Evolutionary conservation across 2,329 filamentous ascomycete species (phyloP).

Genomic region (Cytospora piceae): DNA sequence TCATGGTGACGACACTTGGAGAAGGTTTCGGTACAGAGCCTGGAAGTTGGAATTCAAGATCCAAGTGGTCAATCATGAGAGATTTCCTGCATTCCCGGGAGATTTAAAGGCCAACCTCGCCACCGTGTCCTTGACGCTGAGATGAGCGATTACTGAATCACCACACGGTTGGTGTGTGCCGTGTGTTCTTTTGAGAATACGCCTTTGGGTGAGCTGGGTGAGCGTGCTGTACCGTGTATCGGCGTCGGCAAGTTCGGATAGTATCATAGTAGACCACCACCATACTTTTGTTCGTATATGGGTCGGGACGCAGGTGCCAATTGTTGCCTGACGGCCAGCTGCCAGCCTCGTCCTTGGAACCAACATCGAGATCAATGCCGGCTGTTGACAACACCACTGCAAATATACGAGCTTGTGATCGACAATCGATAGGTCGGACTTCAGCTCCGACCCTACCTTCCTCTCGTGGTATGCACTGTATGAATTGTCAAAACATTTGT

Average conservation of each 20-base stretch:
- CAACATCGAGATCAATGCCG: background rate
- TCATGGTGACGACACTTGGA: conserved; percentile 25
- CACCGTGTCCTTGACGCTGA: conserved; percentile 1
- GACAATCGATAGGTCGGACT: conserved; percentile 1
- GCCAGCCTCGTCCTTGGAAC: background rate
- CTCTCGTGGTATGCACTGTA: conserved; percentile 1
- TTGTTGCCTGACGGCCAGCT: background rate
- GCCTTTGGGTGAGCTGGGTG: background rate
- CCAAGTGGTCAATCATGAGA: conserved; percentile 16
- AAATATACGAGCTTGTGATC: background rate
- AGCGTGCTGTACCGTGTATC: conserved; percentile 6
- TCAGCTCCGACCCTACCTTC: conserved; percentile 9
- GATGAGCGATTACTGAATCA: conserved; percentile 16
- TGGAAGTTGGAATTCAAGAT: conserved; percentile 19
- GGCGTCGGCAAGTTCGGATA: conserved; percentile 17
- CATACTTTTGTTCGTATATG: background rate
- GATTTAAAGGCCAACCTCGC: conserved; percentile 23
- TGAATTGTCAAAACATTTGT: background rate
- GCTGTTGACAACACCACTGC: background rate
- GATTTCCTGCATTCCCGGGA: conserved; percentile 23
- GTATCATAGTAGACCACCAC: background rate
- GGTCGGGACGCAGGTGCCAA: background rate
- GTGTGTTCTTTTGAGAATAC: conserved; percentile 2
- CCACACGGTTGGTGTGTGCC: background rate
- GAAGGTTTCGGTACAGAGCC: conserved; percentile 16